Conservation (phyloP, 306 rosid species). For the Erythrophleum fordii region DNA sequence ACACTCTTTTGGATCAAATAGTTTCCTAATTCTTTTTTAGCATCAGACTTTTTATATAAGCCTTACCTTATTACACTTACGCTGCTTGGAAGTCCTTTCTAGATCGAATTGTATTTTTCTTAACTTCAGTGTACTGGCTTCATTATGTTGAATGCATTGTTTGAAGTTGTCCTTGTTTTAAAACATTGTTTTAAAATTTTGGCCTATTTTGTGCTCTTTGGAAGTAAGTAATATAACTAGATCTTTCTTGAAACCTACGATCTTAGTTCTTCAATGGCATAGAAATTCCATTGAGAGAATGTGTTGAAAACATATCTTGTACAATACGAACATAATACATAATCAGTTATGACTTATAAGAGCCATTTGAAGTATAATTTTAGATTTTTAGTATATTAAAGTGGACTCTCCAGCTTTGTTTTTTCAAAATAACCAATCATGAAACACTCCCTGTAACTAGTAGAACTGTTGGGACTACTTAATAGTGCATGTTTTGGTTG, state of each 20-base stretch:
- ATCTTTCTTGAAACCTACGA: background rate
- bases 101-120: background rate
- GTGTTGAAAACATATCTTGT: too few species aligned
- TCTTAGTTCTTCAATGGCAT: background rate
- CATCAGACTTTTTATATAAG: background rate
- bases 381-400: too few species aligned
- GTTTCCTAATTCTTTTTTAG: background rate
- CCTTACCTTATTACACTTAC: background rate
- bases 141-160: background rate
- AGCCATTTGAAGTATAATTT: too few species aligned
- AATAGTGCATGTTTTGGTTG: background rate
- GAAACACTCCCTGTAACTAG: background rate
- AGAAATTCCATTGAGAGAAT: too few species aligned
- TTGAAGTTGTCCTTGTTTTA: background rate
- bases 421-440: too few species aligned
- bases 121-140: background rate
- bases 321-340: too few species aligned
- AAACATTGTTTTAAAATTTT: background rate
- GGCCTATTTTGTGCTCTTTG: background rate
- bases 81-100: background rate
- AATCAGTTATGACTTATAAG: too few species aligned
- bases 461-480: conserved; percentile 1
- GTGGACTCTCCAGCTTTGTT: too few species aligned
- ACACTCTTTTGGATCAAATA: background rate
- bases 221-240: background rate